Base-by-base conservation (phyloP, 2,329 filamentous ascomycete species). In the Cladosporium halotolerans region DNA sequence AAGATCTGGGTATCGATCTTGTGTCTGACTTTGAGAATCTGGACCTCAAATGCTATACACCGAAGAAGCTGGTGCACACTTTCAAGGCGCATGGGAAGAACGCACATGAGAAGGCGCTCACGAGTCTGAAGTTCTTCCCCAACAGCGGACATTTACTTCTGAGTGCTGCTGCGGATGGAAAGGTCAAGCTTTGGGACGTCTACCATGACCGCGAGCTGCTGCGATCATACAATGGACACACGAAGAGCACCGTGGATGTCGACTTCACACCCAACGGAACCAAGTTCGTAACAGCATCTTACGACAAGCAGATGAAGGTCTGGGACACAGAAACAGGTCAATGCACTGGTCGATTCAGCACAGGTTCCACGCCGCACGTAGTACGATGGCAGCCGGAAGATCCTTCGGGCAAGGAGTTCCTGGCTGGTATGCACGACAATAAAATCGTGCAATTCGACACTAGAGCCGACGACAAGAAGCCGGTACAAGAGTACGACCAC, bases 391-490 rank as follows among this genome's bases (percentile, higher is more conserved):
- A 97, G 71, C 91, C 92, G 0, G 82, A 84, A 45, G 75, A 79
- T 0, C 84, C 87, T 51, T 83, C 86, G 60, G 82, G 85, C 8
- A 86, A 93, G 68, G 92, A 97, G 70, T 99, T 99, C 71, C 73
- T 99, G 53, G 91, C 90, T 1, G 93, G 93, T 64, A 95, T 97
- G 89, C 93, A 89, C 36, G 92, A 99, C 72, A 99, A 99, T 78
- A 96, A 96, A 77, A 99, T 99, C 62, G 80, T 99, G 40, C 93
- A 99, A 68, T 99, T 95, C 71, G 93, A 99, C 71, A 91, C 85
- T 2, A 82, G 95, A 28, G 62, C 62, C 11, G 66, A 67, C 36
- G 60, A 64, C 51, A 64, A 63, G 51, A 68, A 95, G 63, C 79
- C 93, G 55, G 88, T 96, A 10, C 95, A 99, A 68, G 93, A 97